Evolutionary conservation across 2,329 filamentous ascomycete species (phyloP).

Genomic region (Clonostachys byssicola): DNA sequence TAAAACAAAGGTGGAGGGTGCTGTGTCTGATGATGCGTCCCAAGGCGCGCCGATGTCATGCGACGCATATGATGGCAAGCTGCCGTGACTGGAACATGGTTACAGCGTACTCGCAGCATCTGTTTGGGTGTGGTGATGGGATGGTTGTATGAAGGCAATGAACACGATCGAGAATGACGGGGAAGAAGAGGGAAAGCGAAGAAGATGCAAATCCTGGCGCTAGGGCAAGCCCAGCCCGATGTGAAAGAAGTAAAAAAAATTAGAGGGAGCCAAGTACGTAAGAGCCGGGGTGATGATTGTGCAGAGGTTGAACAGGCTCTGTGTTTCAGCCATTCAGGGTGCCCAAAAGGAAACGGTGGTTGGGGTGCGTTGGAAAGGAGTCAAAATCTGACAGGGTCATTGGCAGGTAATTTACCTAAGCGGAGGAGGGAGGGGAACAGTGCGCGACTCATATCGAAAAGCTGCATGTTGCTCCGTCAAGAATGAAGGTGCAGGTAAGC

Average conservation of each 20-base stretch:
- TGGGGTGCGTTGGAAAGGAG: background rate
- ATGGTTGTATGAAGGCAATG: too few species aligned
- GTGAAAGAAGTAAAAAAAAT: constrained; percentile 1
- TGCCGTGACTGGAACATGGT: too few species aligned
- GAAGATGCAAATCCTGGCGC: too few species aligned
- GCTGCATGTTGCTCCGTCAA: background rate
- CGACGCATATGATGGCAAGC: too few species aligned
- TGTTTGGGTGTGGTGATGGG: too few species aligned
- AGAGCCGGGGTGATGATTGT: background rate
- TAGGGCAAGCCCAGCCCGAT: background rate
- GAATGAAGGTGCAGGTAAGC: too few species aligned
- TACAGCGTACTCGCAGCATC: too few species aligned
- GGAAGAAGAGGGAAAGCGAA: background rate
- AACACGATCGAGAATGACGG: background rate
- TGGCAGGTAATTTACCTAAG: background rate
- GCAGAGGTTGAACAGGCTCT: background rate
- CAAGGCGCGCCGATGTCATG: too few species aligned
- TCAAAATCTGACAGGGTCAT: background rate
- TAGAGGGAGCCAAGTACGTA: background rate
- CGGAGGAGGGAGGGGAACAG: background rate
- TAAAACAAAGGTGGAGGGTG: too few species aligned
- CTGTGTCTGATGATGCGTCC: too few species aligned
- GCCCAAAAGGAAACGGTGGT: background rate
- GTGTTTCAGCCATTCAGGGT: background rate
- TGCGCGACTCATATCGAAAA: background rate